These are phyloP conservation scores for Aurantiochytrium sp. DNA, from an alignment of 108 stramenopile species.

Conservation along the genomic window DNA sequence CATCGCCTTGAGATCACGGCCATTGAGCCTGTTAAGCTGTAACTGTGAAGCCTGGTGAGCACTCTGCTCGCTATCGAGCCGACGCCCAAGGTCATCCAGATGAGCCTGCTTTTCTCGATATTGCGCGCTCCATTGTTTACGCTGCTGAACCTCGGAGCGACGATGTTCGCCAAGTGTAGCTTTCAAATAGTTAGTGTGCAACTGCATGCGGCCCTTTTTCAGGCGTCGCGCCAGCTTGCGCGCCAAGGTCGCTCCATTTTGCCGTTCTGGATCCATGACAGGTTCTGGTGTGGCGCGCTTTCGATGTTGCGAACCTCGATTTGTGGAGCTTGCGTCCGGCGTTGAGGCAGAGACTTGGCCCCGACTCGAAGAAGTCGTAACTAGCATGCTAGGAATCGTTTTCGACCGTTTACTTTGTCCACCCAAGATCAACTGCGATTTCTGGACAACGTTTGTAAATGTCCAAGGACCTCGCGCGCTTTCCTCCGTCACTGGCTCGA, in stretches of 20 bases:
- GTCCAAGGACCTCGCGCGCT: too few species aligned
- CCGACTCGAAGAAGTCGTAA: too few species aligned
- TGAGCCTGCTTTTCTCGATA: background rate
- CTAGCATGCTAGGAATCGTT: background rate
- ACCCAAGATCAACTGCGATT: background rate
- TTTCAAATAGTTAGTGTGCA: background rate
- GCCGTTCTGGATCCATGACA: background rate
- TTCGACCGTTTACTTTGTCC: background rate
- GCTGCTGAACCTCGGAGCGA: background rate
- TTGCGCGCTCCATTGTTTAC: background rate
- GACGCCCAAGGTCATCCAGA: background rate
- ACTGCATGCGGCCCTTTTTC: background rate
- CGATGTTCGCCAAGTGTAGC: background rate
- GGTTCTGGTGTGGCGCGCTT: background rate
- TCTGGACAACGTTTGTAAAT: too few species aligned
- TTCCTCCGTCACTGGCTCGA: background rate
- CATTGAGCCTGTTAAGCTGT: background rate
- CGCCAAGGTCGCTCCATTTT: background rate
- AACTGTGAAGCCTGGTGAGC: background rate
- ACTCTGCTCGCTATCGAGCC: background rate
- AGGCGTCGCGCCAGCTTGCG: background rate
- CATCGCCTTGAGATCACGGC: background rate
- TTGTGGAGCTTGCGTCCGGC: too few species aligned
- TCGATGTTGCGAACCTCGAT: background rate
- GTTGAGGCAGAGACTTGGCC: too few species aligned